Base-by-base conservation (phyloP, 148 eudicot species). In the Tetragonia tetragonoides region DNA sequence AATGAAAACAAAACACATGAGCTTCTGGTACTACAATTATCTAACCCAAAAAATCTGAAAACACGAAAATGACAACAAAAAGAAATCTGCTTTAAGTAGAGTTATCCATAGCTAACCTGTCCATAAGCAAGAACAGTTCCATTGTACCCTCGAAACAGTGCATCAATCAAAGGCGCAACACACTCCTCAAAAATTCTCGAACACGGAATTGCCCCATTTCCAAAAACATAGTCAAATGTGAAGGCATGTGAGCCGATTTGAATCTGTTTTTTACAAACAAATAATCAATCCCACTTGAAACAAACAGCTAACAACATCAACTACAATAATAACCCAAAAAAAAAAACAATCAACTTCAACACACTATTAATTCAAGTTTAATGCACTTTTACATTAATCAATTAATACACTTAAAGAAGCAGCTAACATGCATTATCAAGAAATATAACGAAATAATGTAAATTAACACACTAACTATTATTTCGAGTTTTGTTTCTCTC, bases 71-170 rank as follows among this genome's bases (percentile, higher is more conserved):
- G 7, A 3, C 12, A 73, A 60, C 11, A 78, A 37, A 11, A 10
- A 24, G 14, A 42, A 62, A 61, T 11, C 14, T 20, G 51, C 53
- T 41, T 46, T n/a, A 40, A 3, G n/a, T 54, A 64, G 11, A 75
- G 28, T 70, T 8, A 81, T 10, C 53, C 10, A 46, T 28, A 2
- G 41, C 67, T 72, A 65, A 91, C 99, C 94, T 93, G 97, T 0
- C 97, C 97, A 77, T 93, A 93, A 15, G 97, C 97, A 2, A 95
- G 88, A 7, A 95, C 97, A 0, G 98, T 95, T 5, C 90, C 96
- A 59, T 95, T 93, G 61, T 93, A 95, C 0, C 99, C 97, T 63
- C 87, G 86, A 24, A 91, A 89, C 7, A 95, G 80, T 4, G 94
- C 92, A 53, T 95, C 98, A 10, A 92, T 87, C 2, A 92, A 77